Evolutionary conservation across 169 alveolate species (phyloP), one percentile per base, ranked within the genome.

Genomic region (Babesia bovis): DNA sequence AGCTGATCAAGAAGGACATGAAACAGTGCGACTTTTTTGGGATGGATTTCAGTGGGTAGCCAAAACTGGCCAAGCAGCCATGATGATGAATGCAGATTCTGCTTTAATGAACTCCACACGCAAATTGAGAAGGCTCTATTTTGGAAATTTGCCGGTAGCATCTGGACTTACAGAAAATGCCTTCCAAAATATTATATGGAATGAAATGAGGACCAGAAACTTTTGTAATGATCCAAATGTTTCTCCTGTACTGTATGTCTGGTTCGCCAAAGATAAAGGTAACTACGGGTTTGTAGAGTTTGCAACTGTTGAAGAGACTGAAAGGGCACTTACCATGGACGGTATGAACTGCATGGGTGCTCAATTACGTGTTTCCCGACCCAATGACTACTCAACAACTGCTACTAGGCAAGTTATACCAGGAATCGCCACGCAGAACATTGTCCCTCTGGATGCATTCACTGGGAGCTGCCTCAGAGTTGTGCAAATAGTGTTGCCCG

Each of bases 1-100:
- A 50, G 97, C 97, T 15, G 96, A 93, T 53, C 90, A 91, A 45
- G 97, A 93, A 44, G 97, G 97, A 0, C 94, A 93, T 42, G 95
- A 93, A 59, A 91, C 97, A 4, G 93, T 93, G 19, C 87, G 94
- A 23, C 94, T 94, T 17, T 94, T 94, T 75, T 94, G 96, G 95
- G 97, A 94, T 66, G 97, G 97, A 2, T 94, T 94, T 69, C 97
- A 94, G 82, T 94, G 97, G 97, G 97, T 94, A 32, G 97, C 97
- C 12, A 93, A 93, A 75, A 92, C 95, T 2, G 94, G 73, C 70
- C 96, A 49, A 77, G 81, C 76, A 7, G 76, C 82, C 42, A 30
- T 68, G 40, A 47, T 65, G 57, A 32, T 77, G 66, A 89, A 83
- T 19, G 78, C 85, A 67, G 97, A 94, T 65, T 93, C 97, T 17